A percentile compares a stretch with the other conserved stretches of the same genome.
Evolutionary conservation across 441 rosid species (phyloP).

Genomic region (Euphorbia celastroides): DNA sequence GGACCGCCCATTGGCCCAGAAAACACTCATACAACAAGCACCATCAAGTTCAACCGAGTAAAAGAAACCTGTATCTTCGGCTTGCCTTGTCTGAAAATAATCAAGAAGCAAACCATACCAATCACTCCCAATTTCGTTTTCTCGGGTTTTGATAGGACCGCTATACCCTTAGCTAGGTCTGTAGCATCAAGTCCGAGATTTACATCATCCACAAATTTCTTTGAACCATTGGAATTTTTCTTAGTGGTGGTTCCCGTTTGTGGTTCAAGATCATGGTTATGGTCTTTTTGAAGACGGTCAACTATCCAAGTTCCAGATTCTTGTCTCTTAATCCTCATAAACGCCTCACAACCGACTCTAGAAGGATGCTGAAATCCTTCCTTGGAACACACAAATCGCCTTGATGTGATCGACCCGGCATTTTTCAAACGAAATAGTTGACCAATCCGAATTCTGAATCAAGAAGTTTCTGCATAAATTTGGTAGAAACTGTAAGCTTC

Average conservation of each 20-base stretch:
- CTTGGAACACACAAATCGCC: constrained; percentile 88
- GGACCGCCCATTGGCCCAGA: constrained; percentile 85
- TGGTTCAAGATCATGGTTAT: constrained; percentile 60
- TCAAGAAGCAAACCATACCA: constrained; percentile 67
- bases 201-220: constrained; percentile 51
- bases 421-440: constrained; percentile 82
- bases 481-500: constrained; percentile 72
- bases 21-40: constrained; percentile 58
- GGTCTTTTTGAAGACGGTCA: constrained; percentile 69
- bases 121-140: constrained; percentile 58
- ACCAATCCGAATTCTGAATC: constrained; percentile 75
- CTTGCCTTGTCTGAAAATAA: constrained; percentile 67
- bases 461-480: constrained; percentile 53
- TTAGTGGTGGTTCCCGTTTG: constrained; percentile 25
- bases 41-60: constrained; percentile 47
- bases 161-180: constrained; percentile 35
- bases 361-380: constrained; percentile 96
- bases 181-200: constrained; percentile 44
- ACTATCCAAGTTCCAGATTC: constrained; percentile 77
- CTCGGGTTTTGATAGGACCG: constrained; percentile 27
- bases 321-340: constrained; percentile 83
- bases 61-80: constrained; percentile 75
- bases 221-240: constrained; percentile 37
- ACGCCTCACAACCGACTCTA: constrained; percentile 86
- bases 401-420: constrained; percentile 74